These are phyloP conservation scores for Leptographium procerum DNA, from an alignment of 2,329 filamentous ascomycete species.

Conservation along the genomic window DNA sequence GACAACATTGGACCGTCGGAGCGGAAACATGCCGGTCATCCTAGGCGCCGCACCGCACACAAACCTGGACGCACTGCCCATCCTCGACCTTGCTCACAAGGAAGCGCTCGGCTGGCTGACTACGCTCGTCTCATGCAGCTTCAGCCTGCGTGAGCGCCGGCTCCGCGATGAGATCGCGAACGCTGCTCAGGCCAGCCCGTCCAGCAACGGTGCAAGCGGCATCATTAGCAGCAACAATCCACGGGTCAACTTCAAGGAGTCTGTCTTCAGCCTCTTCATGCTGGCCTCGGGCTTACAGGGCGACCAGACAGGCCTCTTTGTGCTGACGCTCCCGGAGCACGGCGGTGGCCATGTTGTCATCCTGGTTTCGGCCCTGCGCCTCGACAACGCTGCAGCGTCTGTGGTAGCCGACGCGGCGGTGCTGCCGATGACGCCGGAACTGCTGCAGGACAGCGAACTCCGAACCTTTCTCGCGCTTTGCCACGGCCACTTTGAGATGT, in stretches of 20 bases:
- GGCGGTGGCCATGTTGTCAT: constrained; percentile 29
- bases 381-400: constrained; percentile 30
- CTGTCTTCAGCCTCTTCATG: constrained; percentile 35
- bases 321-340: constrained; percentile 23
- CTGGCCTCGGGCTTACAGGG: constrained; percentile 32
- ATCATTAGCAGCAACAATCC: constrained; percentile 2
- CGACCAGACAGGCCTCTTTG: constrained; percentile 31
- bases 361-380: constrained; percentile 30
- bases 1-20: constrained; percentile 13
- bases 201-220: not conserved
- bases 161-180: constrained; percentile 17
- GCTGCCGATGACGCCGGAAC: constrained; percentile 27
- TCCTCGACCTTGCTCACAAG: constrained; percentile 26
- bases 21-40: constrained; percentile 18
- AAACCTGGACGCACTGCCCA: constrained; percentile 32
- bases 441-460: constrained; percentile 20
- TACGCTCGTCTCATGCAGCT: constrained; percentile 26
- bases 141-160: constrained; percentile 29
- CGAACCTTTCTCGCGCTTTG: constrained; percentile 27
- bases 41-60: constrained; percentile 27
- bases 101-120: constrained; percentile 25
- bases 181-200: constrained; percentile 11
- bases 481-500: constrained; percentile 22
- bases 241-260: constrained; percentile 36
- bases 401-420: constrained; percentile 36